Percentiles rank a stretch among this genome's conserved stretches.
Conservation (phyloP, 148 eudicot species). For the Diospyros kaki region DNA sequence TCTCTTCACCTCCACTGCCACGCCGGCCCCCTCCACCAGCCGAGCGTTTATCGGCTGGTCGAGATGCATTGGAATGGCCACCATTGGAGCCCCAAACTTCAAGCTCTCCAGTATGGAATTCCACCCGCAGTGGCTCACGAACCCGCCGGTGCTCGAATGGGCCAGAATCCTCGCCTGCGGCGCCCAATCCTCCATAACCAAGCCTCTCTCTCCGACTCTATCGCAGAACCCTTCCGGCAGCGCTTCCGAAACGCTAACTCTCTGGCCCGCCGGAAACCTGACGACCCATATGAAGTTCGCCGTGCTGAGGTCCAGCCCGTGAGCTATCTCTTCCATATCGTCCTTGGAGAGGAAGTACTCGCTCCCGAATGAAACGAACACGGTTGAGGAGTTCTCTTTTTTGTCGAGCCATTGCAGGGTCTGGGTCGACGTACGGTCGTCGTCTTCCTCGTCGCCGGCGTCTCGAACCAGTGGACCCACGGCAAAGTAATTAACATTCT, state of each 20-base stretch:
- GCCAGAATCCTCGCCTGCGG: slow-evolving; percentile 13
- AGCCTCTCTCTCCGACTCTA: slow-evolving; percentile 11
- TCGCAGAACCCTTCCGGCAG: slow-evolving; percentile 15
- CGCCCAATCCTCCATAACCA: slow-evolving; percentile 15
- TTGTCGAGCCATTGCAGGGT: slow-evolving; percentile 19
- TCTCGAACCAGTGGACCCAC: slow-evolving; percentile 17
- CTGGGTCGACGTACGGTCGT: not conserved
- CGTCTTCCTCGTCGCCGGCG: not conserved
- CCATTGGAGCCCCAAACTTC: slow-evolving; percentile 15
- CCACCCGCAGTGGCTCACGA: slow-evolving; percentile 14
- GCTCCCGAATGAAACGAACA: slow-evolving; percentile 20
- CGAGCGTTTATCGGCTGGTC: slow-evolving; percentile 13
- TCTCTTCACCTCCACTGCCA: slow-evolving; percentile 9
- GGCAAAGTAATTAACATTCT: slow-evolving; percentile 4
- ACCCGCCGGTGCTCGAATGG: slow-evolving; percentile 12
- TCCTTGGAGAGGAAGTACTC: slow-evolving; percentile 15
- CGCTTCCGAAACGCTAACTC: slow-evolving; percentile 1
- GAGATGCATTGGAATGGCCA: slow-evolving; percentile 13
- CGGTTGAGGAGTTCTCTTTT: not conserved
- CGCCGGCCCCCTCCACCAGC: slow-evolving; percentile 9
- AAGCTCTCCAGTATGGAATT: slow-evolving; percentile 16
- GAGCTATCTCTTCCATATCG: slow-evolving; percentile 15
- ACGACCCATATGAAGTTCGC: slow-evolving; percentile 19
- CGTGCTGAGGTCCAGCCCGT: slow-evolving; percentile 13
- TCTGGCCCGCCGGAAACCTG: slow-evolving; percentile 6